Evolutionary conservation across 805 yeast genomes (phyloP).

Genomic region (Lipomyces lipofer): DNA sequence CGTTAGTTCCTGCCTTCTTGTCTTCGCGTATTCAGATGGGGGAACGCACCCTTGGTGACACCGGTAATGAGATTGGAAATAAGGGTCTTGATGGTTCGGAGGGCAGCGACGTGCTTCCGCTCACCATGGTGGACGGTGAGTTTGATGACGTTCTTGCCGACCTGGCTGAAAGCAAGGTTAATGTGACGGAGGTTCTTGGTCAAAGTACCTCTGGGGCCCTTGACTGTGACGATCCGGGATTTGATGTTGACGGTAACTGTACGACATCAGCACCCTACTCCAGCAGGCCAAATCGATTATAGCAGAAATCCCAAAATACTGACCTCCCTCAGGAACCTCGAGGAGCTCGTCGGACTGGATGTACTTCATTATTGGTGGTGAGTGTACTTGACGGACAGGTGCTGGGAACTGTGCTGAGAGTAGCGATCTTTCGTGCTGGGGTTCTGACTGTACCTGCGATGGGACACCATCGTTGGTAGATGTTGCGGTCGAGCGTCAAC

Average conservation of each 20-base stretch:
- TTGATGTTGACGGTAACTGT: constrained; percentile 88
- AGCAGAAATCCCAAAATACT: not conserved
- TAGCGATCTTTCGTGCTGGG: too few species aligned
- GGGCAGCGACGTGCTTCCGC: constrained; percentile 99
- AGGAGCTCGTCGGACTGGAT: constrained; percentile 82
- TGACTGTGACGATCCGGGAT: constrained; percentile 84
- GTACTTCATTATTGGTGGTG: constrained; percentile 61
- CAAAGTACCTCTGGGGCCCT: constrained; percentile 97
- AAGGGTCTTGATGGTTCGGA: constrained; percentile 97
- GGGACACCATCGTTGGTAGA: too few species aligned
- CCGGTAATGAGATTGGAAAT: constrained; percentile 93
- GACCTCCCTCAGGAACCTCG: constrained; percentile 86
- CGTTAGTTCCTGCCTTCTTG: not conserved
- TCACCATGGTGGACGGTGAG: constrained; percentile 97
- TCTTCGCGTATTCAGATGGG: not conserved
- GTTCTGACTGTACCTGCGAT: too few species aligned
- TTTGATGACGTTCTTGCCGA: constrained; percentile 70
- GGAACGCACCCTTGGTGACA: constrained; percentile 82
- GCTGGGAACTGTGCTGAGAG: too few species aligned
- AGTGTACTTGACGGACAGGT: not conserved
- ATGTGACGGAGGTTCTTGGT: constrained; percentile 90
- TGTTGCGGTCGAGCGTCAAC: too few species aligned
- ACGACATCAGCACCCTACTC: not conserved
- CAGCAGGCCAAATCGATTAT: not conserved
- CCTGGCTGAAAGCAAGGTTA: constrained; percentile 85